These are phyloP conservation scores for Alternaria triticimaculans DNA, from an alignment of 2,329 filamentous ascomycete species.

Conservation along the genomic window DNA sequence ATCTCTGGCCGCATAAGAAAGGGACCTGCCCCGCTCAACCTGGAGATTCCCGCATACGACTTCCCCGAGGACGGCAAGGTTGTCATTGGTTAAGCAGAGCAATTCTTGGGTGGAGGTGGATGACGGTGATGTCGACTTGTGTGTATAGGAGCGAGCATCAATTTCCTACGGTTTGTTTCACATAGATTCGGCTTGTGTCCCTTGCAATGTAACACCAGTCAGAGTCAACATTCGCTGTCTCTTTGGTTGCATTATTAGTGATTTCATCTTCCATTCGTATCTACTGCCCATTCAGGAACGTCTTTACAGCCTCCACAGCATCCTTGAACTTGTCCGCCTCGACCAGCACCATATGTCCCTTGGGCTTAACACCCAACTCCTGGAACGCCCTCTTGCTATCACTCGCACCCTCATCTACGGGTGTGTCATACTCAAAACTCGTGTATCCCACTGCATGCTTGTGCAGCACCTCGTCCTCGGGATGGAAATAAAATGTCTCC, in stretches of 20 bases:
- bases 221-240: slow-evolving; percentile 25
- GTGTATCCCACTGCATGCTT: slow-evolving; percentile 74
- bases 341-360: slow-evolving; percentile 85
- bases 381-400: slow-evolving; percentile 96
- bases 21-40: slow-evolving; percentile 95
- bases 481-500: slow-evolving; percentile 88
- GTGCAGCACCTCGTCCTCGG: slow-evolving; percentile 90
- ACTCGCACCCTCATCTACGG: slow-evolving; percentile 76
- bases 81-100: slow-evolving; percentile 78
- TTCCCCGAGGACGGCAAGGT: slow-evolving; percentile 90
- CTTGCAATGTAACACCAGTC: slow-evolving; percentile 48
- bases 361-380: slow-evolving; percentile 85
- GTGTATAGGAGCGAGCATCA: slow-evolving; percentile 47
- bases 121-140: slow-evolving; percentile 23
- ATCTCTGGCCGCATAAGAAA: slow-evolving; percentile 98
- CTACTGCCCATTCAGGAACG: slow-evolving; percentile 66
- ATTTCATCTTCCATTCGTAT: background rate
- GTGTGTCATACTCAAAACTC: slow-evolving; percentile 79
- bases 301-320: slow-evolving; percentile 76
- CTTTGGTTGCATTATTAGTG: background rate
- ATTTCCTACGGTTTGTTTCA: slow-evolving; percentile 39
- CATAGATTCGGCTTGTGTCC: slow-evolving; percentile 43
- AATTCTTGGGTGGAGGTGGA: slow-evolving; percentile 8
- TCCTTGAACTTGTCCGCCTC: slow-evolving; percentile 77
- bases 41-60: slow-evolving; percentile 91